Base-by-base conservation (phyloP, 345 rosid species). In the Eutrema yunnanense region DNA sequence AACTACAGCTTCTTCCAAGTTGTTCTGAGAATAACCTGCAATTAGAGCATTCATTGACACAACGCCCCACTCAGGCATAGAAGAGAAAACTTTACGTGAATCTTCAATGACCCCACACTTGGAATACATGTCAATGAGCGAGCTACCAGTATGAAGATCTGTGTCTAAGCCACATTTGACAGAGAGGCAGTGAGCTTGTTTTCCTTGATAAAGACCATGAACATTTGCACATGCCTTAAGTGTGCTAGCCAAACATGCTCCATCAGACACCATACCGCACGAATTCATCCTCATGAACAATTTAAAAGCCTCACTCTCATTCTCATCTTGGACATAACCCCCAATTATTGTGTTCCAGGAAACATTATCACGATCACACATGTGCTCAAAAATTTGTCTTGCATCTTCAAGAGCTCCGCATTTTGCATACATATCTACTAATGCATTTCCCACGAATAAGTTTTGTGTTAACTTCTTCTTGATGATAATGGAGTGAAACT, bases 291-390 rank as follows among this genome's bases (percentile, higher is more conserved):
- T 80, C 72, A 14, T 78, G 71, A 91, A 94, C 85, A 89, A 79
- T 57, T 66, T 69, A 72, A 91, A 89, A 74, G 91, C 98, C 82
- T 88, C 86, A 69, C 59, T 30, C 55, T 84, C 88, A 36, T 89
- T 81, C 79, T 80, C 91, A 70, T 88, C 87, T 74, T 89, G 94
- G 79, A 83, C 92, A 79, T 87, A 91, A 63, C 98, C 90, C 62
- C 85, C 94, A 73, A 93, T 87, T 58, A 93, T 88, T 71, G 97
- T 90, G 84, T 93, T 93, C 98, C 98, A 93, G 3, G 98, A 85
- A 72, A 91, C 80, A 69, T 77, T 80, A 74, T 93, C 96, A 67
- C 55, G 81, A 65, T 71, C 73, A 62, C 72, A 61, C 73, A 90
- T 83, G 47, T 60, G 73, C 76, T 93, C 96, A 79, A 93, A 91